These are phyloP conservation scores for Candolleomyces eurysporus DNA, from an alignment of 768 basidiomycete species.

Conservation along the genomic window DNA sequence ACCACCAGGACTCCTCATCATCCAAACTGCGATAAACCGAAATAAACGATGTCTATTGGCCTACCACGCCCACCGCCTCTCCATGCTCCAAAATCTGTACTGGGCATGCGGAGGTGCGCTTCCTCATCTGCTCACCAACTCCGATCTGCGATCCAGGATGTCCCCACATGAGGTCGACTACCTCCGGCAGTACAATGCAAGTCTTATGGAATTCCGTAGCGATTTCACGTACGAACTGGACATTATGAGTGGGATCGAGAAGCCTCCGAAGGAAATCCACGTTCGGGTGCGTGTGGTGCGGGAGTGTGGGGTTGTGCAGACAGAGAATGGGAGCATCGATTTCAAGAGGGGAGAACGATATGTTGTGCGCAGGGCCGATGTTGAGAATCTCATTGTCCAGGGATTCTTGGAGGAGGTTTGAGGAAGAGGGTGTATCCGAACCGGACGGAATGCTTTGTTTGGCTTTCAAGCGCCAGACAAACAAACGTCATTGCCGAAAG, in stretches of 20 bases:
- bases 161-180: slow-evolving; percentile 57
- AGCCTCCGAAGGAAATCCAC: slow-evolving; percentile 87
- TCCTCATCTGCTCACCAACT: slow-evolving; percentile 71
- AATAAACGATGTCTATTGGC: slow-evolving; percentile 97
- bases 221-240: slow-evolving; percentile 87
- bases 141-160: slow-evolving; percentile 68
- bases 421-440: not conserved
- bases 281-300: slow-evolving; percentile 82
- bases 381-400: slow-evolving; percentile 92
- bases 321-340: slow-evolving; percentile 87
- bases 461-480: not conserved
- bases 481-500: slow-evolving; percentile 2
- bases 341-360: slow-evolving; percentile 89
- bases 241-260: slow-evolving; percentile 76
- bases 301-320: slow-evolving; percentile 91
- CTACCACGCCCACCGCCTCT: slow-evolving; percentile 85
- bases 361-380: slow-evolving; percentile 82
- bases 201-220: slow-evolving; percentile 79
- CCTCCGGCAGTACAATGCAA: slow-evolving; percentile 74
- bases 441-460: not conserved
- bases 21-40: slow-evolving; percentile 84
- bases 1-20: slow-evolving; percentile 70
- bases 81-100: slow-evolving; percentile 82
- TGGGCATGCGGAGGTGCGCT: slow-evolving; percentile 88
- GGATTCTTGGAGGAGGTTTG: slow-evolving; percentile 89